Evolutionary conservation across 2,329 filamentous ascomycete species (phyloP).

Genomic region (Cryphonectria carpinicola): DNA sequence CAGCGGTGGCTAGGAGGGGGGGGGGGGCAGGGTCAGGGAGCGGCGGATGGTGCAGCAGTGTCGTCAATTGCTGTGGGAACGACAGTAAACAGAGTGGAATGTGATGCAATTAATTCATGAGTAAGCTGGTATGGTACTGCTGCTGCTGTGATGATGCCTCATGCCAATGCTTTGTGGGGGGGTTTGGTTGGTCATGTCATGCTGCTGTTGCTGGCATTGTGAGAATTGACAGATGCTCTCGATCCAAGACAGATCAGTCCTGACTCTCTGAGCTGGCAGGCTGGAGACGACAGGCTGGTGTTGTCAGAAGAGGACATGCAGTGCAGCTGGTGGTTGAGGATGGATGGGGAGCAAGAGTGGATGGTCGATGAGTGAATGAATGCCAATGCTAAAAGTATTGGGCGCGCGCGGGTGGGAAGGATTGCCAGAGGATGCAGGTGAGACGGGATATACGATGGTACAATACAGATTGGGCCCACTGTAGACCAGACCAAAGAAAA

Average conservation of each 20-base stretch:
- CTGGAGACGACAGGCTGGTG: neutral
- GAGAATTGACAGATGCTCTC: neutral
- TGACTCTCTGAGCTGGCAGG: slow-evolving; percentile 8
- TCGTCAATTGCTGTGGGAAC: slow-evolving; percentile 22
- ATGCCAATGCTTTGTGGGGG: slow-evolving; percentile 13
- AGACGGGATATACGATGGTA: neutral
- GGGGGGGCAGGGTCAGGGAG: neutral
- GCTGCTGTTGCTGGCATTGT: slow-evolving; percentile 11
- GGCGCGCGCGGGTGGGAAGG: neutral
- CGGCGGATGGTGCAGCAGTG: neutral
- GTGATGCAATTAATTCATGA: slow-evolving; percentile 21
- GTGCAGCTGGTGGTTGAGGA: neutral
- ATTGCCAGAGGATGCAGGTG: neutral
- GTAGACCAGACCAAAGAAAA: neutral
- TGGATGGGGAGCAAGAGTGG: neutral
- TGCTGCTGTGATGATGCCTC: slow-evolving; percentile 10
- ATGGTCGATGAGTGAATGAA: neutral
- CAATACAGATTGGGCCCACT: neutral
- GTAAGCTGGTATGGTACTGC: neutral
- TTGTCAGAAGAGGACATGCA: neutral
- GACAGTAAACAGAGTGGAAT: slow-evolving; percentile 15
- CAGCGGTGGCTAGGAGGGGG: neutral
- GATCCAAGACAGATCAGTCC: neutral
- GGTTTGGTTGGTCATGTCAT: slow-evolving; percentile 11
- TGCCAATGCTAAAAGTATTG: neutral